phyloP scores from a whole-genome alignment of 2,329 filamentous ascomycete species.

The Trichoderma sp. region DNA sequence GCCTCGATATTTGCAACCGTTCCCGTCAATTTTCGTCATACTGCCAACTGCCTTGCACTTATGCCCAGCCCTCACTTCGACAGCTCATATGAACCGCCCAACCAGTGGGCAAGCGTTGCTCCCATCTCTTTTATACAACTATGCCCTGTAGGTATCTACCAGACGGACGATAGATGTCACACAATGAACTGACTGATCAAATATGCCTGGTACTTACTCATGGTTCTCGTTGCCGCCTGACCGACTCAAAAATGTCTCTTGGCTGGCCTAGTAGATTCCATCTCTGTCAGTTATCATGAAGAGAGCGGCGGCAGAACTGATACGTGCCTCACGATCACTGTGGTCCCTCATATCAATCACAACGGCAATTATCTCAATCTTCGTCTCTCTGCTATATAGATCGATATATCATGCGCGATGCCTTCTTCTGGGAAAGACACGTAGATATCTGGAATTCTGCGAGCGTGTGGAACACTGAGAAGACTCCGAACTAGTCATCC shows the following conservation, averaged over 20 bases:
- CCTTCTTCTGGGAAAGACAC: neutral
- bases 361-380: slow-evolving; percentile 13
- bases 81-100: neutral
- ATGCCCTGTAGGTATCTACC: neutral
- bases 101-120: slow-evolving; percentile 16
- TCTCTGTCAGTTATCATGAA: neutral
- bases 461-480: neutral
- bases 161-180: too few relatives aligned
- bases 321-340: slow-evolving; percentile 2
- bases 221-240: slow-evolving; percentile 19
- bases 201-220: neutral
- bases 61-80: neutral
- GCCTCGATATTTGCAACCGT: too few relatives aligned
- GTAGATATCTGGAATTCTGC: neutral
- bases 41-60: neutral
- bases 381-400: slow-evolving; percentile 3
- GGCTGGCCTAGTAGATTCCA: neutral
- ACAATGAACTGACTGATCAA: too few relatives aligned
- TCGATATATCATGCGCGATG: slow-evolving; percentile 18
- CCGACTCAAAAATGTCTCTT: slow-evolving; percentile 6
- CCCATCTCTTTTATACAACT: slow-evolving; percentile 24
- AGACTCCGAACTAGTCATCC: neutral
- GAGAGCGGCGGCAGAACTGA: too few relatives aligned
- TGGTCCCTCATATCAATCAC: slow-evolving; percentile 19
- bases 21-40: neutral